Base-by-base conservation (phyloP, 345 rosid genomes). In the Zanthoxylum bungeanum region DNA sequence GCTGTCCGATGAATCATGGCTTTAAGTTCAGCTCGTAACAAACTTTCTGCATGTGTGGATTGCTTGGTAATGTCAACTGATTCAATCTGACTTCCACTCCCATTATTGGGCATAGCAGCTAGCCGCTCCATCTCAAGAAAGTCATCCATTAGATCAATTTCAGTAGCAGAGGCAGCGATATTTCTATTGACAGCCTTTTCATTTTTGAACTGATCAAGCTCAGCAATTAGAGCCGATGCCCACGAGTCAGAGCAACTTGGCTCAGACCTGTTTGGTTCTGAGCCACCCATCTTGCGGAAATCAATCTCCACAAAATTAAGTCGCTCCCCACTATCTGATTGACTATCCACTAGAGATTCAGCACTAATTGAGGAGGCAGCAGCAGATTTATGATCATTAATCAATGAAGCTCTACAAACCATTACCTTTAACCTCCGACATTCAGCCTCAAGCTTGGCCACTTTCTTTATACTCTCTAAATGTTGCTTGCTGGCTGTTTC, bases 71-170 rank as follows among this genome's bases (percentile, higher is more conserved):
- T 7, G 52, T 76, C 80, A 52, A 70, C 80, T 47, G 90, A 77
- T 68, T 81, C 84, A 39, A 71, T 39, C 68, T 34, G 52, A 17
- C 59, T 82, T 28, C 70, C 79, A 51, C 60, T 83, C 69, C 73
- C 76, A 73, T 72, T 75, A 80, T 82, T 86, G 8, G 93, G 82
- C 80, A 90, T 76, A 17, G 97, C 89, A 67, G 87, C 93, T 81
- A 94, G 93, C 50, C 77, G 83, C 80, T 94, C 98, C 97, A 94
- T 94, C 78, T 94, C 98, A 62, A 94, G 93, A 75, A 94, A 94
- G 82, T 94, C 98, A 80, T 88, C 95, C 97, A 94, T 94, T 57
- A 92, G 90, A 81, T 85, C 87, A 66, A 87, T 82, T 72, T 87
- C 87, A 64, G 78, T 56, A 44, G 89, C 77, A 34, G 87, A 77